Conservation (phyloP, 306 rosid genomes). For the Inga laurina region DNA sequence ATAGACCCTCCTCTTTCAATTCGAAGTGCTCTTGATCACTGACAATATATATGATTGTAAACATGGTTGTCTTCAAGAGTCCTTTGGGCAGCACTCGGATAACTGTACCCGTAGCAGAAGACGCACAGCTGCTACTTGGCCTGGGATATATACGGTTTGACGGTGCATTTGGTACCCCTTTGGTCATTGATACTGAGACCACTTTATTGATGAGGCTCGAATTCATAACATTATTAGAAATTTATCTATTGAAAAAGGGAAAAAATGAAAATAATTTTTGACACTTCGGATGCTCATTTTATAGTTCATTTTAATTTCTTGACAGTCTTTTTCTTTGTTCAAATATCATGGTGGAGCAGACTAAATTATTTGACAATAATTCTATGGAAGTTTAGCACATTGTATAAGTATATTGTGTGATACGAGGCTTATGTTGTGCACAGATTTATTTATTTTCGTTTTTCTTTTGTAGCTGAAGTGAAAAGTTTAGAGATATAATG, state of each 20-base stretch:
- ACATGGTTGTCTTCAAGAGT: slow-evolving; percentile 30
- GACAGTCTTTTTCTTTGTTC: neutral
- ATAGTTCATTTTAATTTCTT: neutral
- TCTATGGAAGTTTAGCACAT: neutral
- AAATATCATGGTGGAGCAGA: slow-evolving; percentile 11
- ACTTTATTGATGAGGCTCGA: slow-evolving; percentile 24
- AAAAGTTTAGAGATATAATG: neutral
- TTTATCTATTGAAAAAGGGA: slow-evolving; percentile 23
- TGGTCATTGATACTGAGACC: slow-evolving; percentile 25
- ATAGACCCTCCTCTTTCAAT: slow-evolving; percentile 58
- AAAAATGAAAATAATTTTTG: slow-evolving; percentile 16
- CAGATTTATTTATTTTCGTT: neutral
- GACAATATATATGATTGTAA: slow-evolving; percentile 24
- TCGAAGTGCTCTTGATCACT: slow-evolving; percentile 63
- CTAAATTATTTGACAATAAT: slow-evolving; percentile 2
- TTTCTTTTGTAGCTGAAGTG: neutral
- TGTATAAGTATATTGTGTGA: neutral
- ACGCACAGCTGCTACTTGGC: slow-evolving; percentile 14
- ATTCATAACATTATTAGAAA: slow-evolving; percentile 36
- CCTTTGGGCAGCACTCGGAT: slow-evolving; percentile 2
- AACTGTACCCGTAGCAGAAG: slow-evolving; percentile 20
- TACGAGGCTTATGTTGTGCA: neutral
- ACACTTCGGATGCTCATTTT: neutral
- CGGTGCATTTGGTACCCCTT: slow-evolving; percentile 21
- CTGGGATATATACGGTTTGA: slow-evolving; percentile 30